phyloP scores from a whole-genome alignment of 2,329 filamentous ascomycete species.

The Aspergillus aculeatinus region DNA sequence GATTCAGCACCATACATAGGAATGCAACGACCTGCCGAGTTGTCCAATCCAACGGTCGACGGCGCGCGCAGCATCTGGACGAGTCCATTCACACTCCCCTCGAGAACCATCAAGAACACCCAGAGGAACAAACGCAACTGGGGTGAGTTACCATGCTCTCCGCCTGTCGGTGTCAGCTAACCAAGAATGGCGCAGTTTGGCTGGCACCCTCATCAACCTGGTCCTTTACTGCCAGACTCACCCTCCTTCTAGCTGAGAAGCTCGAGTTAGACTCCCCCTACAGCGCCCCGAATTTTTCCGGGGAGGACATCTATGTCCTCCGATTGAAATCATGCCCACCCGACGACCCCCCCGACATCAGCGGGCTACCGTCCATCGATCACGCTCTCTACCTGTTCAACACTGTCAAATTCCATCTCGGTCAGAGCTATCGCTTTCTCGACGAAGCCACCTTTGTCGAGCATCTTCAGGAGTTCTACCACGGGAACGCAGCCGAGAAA shows the following conservation, averaged over 20 bases:
- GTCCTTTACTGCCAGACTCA: slow-evolving; percentile 27
- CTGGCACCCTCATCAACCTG: slow-evolving; percentile 25
- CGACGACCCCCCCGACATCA: slow-evolving; percentile 26
- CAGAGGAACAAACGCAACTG: slow-evolving; percentile 28
- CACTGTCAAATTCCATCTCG: slow-evolving; percentile 21
- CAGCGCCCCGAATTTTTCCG: slow-evolving; percentile 22
- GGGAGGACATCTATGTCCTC: slow-evolving; percentile 32
- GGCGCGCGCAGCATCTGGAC: slow-evolving; percentile 18
- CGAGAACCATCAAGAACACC: slow-evolving; percentile 18
- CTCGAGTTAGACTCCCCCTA: slow-evolving; percentile 30
- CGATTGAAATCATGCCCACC: slow-evolving; percentile 13
- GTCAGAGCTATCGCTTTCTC: slow-evolving; percentile 17
- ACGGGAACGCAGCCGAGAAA: slow-evolving; percentile 17
- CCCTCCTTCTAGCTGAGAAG: slow-evolving; percentile 24
- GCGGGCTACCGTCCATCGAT: slow-evolving; percentile 17
- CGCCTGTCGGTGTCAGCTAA: neutral
- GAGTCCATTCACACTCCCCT: slow-evolving; percentile 21
- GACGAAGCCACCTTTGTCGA: slow-evolving; percentile 14
- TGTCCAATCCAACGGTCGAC: neutral
- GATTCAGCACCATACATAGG: neutral
- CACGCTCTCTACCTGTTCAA: slow-evolving; percentile 20
- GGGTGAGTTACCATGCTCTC: slow-evolving; percentile 29
- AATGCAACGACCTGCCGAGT: neutral
- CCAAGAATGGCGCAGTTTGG: slow-evolving; percentile 17
- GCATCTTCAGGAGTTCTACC: slow-evolving; percentile 30